Evolutionary conservation across 495 filamentous ascomycete genomes (phyloP).

Genomic region (Lentithecium fluviatile): DNA sequence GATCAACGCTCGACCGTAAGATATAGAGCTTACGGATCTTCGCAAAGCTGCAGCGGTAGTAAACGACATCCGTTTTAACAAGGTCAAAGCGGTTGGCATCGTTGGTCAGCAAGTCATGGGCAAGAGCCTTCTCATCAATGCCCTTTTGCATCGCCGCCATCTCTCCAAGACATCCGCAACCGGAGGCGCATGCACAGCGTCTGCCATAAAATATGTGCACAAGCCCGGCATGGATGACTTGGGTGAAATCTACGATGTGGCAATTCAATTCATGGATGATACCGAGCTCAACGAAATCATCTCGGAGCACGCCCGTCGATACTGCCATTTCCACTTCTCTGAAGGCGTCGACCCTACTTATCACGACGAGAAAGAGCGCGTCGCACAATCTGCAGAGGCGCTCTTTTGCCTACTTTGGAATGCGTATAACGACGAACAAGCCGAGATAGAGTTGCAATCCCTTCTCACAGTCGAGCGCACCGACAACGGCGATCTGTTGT

Average conservation of each 20-base stretch:
- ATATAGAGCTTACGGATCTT: neutral
- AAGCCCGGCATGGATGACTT: neutral
- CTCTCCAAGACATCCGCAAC: conserved; percentile 7
- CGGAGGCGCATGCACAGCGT: conserved; percentile 12
- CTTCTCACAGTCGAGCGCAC: neutral
- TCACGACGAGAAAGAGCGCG: conserved; percentile 3
- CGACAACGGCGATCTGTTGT: neutral
- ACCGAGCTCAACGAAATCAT: neutral
- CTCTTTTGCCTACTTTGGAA: conserved; percentile 9
- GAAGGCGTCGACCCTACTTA: neutral
- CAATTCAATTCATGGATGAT: conserved; percentile 16
- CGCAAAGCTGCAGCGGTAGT: neutral
- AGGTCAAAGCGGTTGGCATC: neutral
- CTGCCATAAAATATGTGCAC: conserved; percentile 3
- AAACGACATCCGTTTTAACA: neutral
- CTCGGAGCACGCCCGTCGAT: conserved; percentile 5
- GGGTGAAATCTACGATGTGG: neutral
- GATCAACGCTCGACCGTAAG: neutral
- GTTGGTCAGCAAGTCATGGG: conserved; percentile 16
- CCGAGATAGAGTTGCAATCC: neutral
- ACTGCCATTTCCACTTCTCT: conserved; percentile 15
- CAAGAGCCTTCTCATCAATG: conserved; percentile 17
- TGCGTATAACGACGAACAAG: neutral
- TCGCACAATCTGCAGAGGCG: neutral
- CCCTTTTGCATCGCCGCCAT: neutral